Base-by-base conservation (phyloP, 768 basidiomycete genomes). In the Termitomyces sp. region DNA sequence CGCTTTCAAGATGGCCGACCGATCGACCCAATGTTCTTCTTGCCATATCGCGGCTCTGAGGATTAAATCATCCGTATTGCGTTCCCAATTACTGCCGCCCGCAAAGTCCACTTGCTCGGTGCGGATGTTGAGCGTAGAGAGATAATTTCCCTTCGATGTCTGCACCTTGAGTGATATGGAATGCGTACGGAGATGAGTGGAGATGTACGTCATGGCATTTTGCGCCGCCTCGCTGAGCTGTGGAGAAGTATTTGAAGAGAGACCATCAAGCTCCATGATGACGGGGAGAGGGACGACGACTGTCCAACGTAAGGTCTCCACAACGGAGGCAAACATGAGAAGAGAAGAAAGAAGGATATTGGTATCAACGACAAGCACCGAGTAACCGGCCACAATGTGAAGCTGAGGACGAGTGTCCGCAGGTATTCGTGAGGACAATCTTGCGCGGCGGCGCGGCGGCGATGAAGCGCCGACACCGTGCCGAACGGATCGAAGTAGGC, bases 241-340 rank as follows among this genome's bases (percentile, higher is more conserved):
- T 0, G 80, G 70, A 0, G 80, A 71, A 2, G 74, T 58, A 61
- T 89, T 87, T 55, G 75, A 70, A 1, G 81, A 78, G 8, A 98
- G 83, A n/a, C 94, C 94, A 62, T 99, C 96, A 8, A 99, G 85
- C 64, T 99, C 97, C 79, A 95, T 98, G 66, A 98, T 82, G 59
- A 97, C 96, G 0, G 94, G 95, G 3, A 98, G 81, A 3, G 97
- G 97, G 0, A 99, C 76, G 56, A 99, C 77, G 45, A 96, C 78
- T 0, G 92, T 97, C 94, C 94, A 98, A 27, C 75, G 76, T 17
- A 84, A 71, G 58, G 84, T 85, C 68, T 96, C 91, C 51, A 98
- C 77, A 57, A 98, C 76, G 12, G 85, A 80, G 0, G 81, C 70
- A 57, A 99, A 78, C 61, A 88, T 75, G 0, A 84, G 69, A 4